phyloP scores from a whole-genome alignment of 208 protist genomes.

The Crithidia expoeki region DNA sequence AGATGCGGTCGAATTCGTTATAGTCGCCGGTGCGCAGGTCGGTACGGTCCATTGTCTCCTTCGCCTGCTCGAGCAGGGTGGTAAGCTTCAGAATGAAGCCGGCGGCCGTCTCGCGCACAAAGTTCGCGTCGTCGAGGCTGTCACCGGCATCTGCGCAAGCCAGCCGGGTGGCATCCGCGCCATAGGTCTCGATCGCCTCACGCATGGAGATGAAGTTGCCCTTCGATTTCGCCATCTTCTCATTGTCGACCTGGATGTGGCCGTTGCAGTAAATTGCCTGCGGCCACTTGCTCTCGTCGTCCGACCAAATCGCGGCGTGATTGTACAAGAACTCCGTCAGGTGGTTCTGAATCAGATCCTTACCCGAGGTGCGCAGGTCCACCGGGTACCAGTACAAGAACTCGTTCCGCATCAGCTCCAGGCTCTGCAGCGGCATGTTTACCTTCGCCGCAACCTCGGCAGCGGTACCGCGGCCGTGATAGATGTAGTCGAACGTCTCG shows the following conservation, averaged over 20 bases:
- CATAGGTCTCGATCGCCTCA: slow-evolving; percentile 86
- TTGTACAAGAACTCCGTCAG: slow-evolving; percentile 99
- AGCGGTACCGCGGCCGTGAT: slow-evolving; percentile 77
- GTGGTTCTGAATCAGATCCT: slow-evolving; percentile 99
- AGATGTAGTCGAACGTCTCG: slow-evolving; percentile 96
- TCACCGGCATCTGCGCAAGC: slow-evolving; percentile 99
- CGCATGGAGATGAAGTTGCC: slow-evolving; percentile 99
- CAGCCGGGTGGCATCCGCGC: slow-evolving; percentile 94
- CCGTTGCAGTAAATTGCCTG: slow-evolving; percentile 98
- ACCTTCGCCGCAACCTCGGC: slow-evolving; percentile 50
- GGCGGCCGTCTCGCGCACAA: slow-evolving; percentile 94
- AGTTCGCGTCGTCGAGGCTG: slow-evolving; percentile 98
- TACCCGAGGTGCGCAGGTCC: slow-evolving; percentile 98
- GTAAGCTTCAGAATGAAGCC: slow-evolving; percentile 97
- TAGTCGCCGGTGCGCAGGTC: slow-evolving; percentile 62
- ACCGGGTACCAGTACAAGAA: slow-evolving; percentile 99
- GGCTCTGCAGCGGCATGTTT: slow-evolving; percentile 67
- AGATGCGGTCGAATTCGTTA: slow-evolving; percentile 93
- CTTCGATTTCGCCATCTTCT: slow-evolving; percentile 99
- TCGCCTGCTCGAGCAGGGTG: slow-evolving; percentile 93
- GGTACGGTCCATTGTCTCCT: slow-evolving; percentile 58
- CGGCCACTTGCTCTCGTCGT: slow-evolving; percentile 85
- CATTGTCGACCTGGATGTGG: slow-evolving; percentile 98
- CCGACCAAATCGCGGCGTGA: slow-evolving; percentile 98
- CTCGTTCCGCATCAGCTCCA: slow-evolving; percentile 93